Conservation (phyloP, 2,329 filamentous ascomycete species). For the Fusarium gaditjirri region DNA sequence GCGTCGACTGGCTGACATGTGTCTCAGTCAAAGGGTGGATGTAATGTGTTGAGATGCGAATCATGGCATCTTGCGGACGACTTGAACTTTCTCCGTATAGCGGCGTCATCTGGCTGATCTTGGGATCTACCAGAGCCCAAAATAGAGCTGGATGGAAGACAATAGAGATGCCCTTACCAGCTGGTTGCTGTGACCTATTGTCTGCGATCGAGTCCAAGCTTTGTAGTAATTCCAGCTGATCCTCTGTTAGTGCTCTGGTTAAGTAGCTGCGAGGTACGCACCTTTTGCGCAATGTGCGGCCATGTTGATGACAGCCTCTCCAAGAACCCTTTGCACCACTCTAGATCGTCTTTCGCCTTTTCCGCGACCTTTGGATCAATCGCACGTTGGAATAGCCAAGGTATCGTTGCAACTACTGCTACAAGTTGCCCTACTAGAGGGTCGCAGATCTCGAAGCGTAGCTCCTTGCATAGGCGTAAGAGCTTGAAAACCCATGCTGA, state of each 20-base stretch:
- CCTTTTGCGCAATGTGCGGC: constrained; percentile 29
- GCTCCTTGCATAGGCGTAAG: not conserved
- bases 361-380: constrained; percentile 3
- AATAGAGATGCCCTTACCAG: not conserved
- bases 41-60: constrained; percentile 8
- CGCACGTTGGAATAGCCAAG: constrained; percentile 21
- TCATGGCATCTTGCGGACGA: not conserved
- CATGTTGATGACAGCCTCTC: not conserved
- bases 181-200: not conserved
- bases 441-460: not conserved
- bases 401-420: constrained; percentile 15
- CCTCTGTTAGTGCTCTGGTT: not conserved
- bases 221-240: constrained; percentile 4
- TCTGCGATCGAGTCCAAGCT: not conserved
- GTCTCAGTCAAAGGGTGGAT: not conserved
- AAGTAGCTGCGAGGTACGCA: not conserved
- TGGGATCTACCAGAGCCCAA: constrained; percentile 13
- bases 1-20: not conserved
- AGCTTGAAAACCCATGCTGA: constrained; percentile 13
- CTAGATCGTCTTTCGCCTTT: not conserved
- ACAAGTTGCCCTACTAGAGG: constrained; percentile 11
- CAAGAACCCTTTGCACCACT: constrained; percentile 10
- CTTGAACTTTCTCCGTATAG: not conserved
- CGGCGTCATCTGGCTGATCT: constrained; percentile 3
- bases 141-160: constrained; percentile 6